A percentile compares a stretch with the other conserved stretches of the same genome.
These are phyloP conservation scores for Triangularia setosa DNA, from an alignment of 2,329 filamentous ascomycete genomes.

Conservation along the genomic window DNA sequence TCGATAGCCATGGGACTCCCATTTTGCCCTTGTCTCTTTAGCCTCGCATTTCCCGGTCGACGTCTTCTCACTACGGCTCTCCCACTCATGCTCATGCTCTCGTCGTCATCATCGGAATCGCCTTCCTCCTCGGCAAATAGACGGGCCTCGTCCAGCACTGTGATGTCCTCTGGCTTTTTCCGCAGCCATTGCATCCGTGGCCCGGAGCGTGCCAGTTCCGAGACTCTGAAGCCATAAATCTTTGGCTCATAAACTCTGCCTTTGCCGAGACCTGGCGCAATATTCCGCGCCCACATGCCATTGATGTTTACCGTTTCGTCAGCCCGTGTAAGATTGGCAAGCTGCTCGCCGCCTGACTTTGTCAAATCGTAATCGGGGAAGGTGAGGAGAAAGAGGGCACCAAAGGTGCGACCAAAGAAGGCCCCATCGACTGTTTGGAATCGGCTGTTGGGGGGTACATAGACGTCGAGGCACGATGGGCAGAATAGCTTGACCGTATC, in stretches of 20 bases:
- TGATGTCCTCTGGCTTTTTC: slow-evolving; percentile 73
- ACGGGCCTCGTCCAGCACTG: slow-evolving; percentile 77
- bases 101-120: slow-evolving; percentile 53
- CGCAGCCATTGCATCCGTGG: slow-evolving; percentile 97
- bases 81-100: slow-evolving; percentile 38
- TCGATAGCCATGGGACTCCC: slow-evolving; percentile 56
- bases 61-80: slow-evolving; percentile 41
- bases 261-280: slow-evolving; percentile 78
- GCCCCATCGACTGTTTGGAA: slow-evolving; percentile 97
- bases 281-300: slow-evolving; percentile 80
- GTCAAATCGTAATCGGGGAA: slow-evolving; percentile 93
- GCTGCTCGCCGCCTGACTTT: slow-evolving; percentile 61
- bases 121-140: slow-evolving; percentile 50
- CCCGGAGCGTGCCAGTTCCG: slow-evolving; percentile 81
- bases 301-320: slow-evolving; percentile 63
- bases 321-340: slow-evolving; percentile 39
- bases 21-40: slow-evolving; percentile 45
- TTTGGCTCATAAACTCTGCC: slow-evolving; percentile 87
- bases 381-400: slow-evolving; percentile 94
- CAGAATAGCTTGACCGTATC: slow-evolving; percentile 99
- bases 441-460: slow-evolving; percentile 92
- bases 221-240: slow-evolving; percentile 95
- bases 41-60: slow-evolving; percentile 39
- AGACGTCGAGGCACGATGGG: slow-evolving; percentile 92
- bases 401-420: slow-evolving; percentile 97